These are phyloP conservation scores for Backusella morwellensis DNA, from an alignment of 192 early-diverging fungal species.

Conservation along the genomic window DNA sequence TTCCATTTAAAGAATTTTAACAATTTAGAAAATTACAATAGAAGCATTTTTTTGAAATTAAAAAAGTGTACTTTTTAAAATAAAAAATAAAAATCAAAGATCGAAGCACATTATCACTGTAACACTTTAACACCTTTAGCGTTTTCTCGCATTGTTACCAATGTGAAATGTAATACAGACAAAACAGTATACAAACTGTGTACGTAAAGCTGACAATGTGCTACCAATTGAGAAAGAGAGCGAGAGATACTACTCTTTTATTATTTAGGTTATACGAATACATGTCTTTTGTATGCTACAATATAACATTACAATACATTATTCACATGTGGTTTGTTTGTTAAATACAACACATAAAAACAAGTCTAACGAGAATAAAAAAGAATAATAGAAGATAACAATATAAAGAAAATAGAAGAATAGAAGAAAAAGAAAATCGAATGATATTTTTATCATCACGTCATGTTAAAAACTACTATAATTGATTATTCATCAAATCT, in stretches of 20 bases:
- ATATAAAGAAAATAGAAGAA: neutral
- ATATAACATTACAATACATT: neutral
- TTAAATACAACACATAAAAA: neutral
- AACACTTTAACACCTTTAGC: neutral
- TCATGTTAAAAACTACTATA: neutral
- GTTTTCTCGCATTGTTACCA: neutral
- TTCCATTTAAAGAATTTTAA: no score
- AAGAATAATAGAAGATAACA: neutral
- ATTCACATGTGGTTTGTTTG: neutral
- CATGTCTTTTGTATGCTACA: neutral
- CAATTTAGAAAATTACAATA: no score
- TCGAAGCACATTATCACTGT: no score
- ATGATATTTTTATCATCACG: neutral
- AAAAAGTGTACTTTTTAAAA: no score
- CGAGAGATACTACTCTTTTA: neutral
- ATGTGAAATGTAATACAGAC: neutral
- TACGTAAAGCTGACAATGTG: neutral
- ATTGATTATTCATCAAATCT: neutral
- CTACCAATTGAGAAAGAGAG: neutral
- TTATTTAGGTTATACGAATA: neutral
- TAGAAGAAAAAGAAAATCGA: neutral
- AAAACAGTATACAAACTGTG: neutral
- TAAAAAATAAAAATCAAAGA: no score
- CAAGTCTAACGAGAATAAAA: neutral
- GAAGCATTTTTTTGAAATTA: no score